Evolutionary conservation across 2,329 filamentous ascomycete genomes (phyloP).

Genomic region (Lachnellula occidentalis): DNA sequence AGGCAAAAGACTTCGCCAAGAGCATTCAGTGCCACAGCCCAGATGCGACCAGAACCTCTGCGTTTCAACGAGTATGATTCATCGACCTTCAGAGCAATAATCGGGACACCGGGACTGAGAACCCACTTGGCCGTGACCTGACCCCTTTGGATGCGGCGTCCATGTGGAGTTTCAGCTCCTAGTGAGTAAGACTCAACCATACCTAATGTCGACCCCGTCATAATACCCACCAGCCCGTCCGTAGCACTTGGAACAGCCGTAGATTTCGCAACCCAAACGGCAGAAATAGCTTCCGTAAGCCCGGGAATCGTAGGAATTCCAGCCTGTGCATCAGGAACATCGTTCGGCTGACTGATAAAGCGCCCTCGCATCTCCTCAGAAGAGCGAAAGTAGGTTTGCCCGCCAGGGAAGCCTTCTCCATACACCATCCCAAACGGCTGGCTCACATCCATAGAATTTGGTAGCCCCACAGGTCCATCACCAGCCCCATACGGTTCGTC

Average conservation of each 20-base stretch:
- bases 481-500: conserved; percentile 73
- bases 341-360: conserved; percentile 60
- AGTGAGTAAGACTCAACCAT: conserved; percentile 78
- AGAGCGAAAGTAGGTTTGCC: conserved; percentile 71
- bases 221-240: conserved; percentile 71
- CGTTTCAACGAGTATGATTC: conserved; percentile 72
- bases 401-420: conserved; percentile 81
- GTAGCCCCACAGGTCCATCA: conserved; percentile 69
- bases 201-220: conserved; percentile 78
- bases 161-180: conserved; percentile 49
- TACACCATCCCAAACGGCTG: conserved; percentile 77
- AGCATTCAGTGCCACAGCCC: conserved; percentile 91
- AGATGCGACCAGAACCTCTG: conserved; percentile 65
- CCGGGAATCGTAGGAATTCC: conserved; percentile 74
- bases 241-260: conserved; percentile 65
- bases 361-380: conserved; percentile 70
- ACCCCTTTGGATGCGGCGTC: conserved; percentile 60
- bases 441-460: conserved; percentile 88
- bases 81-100: conserved; percentile 77
- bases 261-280: conserved; percentile 88
- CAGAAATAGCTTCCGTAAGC: conserved; percentile 65
- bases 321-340: conserved; percentile 55
- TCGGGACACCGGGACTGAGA: conserved; percentile 86
- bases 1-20: conserved; percentile 88
- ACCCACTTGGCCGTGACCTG: conserved; percentile 86